Conservation (phyloP, 129 eudicot genomes). For the Lonicera japonica region DNA sequence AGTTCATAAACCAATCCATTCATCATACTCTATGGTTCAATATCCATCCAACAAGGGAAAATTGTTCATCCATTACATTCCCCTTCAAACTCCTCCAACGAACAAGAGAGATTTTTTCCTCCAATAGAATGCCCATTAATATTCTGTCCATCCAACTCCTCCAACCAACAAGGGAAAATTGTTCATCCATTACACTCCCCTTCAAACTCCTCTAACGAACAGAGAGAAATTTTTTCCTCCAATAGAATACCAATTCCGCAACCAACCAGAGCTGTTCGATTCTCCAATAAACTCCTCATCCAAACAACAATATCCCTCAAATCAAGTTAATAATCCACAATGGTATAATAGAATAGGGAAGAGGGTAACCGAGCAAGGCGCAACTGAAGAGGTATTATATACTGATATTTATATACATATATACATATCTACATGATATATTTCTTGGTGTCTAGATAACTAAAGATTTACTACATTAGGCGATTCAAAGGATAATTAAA, state of each 20-base stretch:
- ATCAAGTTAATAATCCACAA: conserved; percentile 11
- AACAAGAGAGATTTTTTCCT: neutral
- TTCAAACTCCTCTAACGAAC: neutral
- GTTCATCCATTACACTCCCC: neutral
- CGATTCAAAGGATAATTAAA: conserved; percentile 24
- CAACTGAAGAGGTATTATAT: conserved; percentile 29
- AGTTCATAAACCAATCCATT: conserved; percentile 7
- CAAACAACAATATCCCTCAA: conserved; percentile 4
- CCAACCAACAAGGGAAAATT: neutral
- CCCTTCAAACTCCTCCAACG: conserved; percentile 1
- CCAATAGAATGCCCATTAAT: neutral
- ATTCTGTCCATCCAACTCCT: conserved; percentile 3
- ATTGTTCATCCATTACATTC: neutral
- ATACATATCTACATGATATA: too few species aligned
- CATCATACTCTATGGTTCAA: conserved; percentile 16
- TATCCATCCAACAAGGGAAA: neutral
- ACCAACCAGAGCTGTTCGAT: neutral
- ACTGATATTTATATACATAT: neutral
- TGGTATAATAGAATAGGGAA: conserved; percentile 27
- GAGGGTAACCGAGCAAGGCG: conserved; percentile 11
- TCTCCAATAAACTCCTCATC: neutral
- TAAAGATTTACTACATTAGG: conserved; percentile 11
- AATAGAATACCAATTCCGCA: neutral
- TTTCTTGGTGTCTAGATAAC: neutral
- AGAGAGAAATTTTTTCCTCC: too few species aligned